phyloP scores from a whole-genome alignment of 2,329 filamentous ascomycete species.

The Ophiostoma sp. region DNA sequence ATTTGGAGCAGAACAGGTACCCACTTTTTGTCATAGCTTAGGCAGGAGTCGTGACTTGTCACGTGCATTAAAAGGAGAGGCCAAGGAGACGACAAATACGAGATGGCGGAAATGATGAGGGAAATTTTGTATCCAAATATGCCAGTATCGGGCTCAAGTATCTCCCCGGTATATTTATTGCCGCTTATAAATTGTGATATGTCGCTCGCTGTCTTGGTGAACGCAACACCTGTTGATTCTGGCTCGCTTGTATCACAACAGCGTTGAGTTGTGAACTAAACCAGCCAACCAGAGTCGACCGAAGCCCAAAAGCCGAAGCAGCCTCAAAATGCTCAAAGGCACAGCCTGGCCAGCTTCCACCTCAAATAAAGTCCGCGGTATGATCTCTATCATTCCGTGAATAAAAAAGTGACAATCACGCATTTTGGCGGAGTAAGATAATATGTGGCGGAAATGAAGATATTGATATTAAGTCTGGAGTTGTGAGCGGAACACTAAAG shows the following conservation, averaged over 20 bases:
- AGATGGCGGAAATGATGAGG: not conserved
- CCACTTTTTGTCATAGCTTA: not conserved
- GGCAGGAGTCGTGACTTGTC: not conserved
- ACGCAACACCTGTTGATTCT: no score
- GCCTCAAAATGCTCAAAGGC: not conserved
- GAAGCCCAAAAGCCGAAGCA: not conserved
- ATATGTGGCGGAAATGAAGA: not conserved
- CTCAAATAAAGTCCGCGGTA: no score
- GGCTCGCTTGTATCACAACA: slow-evolving; percentile 12
- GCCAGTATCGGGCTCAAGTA: no score
- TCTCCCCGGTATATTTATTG: not conserved
- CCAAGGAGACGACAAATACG: not conserved
- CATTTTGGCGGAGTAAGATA: not conserved
- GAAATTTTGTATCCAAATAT: no score
- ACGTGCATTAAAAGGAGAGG: not conserved
- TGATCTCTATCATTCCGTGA: no score
- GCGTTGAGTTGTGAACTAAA: slow-evolving; percentile 6
- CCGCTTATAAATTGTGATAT: not conserved
- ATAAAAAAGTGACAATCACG: no score
- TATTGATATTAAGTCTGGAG: not conserved
- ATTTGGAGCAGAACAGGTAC: slow-evolving; percentile 8
- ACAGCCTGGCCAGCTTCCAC: not conserved
- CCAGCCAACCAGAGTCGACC: slow-evolving; percentile 17
- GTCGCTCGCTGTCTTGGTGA: no score
- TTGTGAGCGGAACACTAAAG: not conserved